Evolutionary conservation across 371 early-diverging fungal species (phyloP).

Genomic region (Mucor irregularis): DNA sequence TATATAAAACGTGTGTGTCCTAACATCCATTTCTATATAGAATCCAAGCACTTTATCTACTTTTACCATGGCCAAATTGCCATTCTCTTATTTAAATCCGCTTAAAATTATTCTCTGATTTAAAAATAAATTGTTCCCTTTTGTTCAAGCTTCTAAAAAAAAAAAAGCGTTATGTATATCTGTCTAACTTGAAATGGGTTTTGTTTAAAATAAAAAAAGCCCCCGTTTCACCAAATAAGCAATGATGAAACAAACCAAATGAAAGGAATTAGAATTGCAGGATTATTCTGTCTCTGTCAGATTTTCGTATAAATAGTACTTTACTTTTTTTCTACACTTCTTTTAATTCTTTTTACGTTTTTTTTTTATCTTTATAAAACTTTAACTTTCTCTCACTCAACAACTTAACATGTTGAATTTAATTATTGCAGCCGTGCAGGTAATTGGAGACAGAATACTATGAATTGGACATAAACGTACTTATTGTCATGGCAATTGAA

Average conservation of each 20-base stretch:
- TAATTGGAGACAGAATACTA: background rate
- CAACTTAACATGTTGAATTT: constrained; percentile 14
- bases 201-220: background rate
- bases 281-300: constrained; percentile 15
- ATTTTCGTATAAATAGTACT: background rate
- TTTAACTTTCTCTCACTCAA: background rate
- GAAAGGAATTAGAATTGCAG: constrained; percentile 5
- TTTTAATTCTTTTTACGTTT: background rate
- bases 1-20: background rate
- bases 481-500: background rate
- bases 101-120: constrained; percentile 49
- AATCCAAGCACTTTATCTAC: constrained; percentile 96
- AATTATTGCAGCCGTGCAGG: constrained; percentile 28
- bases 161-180: too few relatives aligned
- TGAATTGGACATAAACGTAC: background rate
- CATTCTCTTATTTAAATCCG: constrained; percentile 93
- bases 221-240: background rate
- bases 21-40: constrained; percentile 23
- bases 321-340: background rate
- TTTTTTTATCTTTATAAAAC: background rate
- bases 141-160: background rate
- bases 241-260: constrained; percentile 19
- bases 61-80: constrained; percentile 96
- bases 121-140: background rate
- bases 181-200: too few relatives aligned